Percentiles rank a stretch among this genome's conserved stretches.
phyloP scores from a whole-genome alignment of 768 basidiomycete genomes.

The Mycena chlorophos region DNA sequence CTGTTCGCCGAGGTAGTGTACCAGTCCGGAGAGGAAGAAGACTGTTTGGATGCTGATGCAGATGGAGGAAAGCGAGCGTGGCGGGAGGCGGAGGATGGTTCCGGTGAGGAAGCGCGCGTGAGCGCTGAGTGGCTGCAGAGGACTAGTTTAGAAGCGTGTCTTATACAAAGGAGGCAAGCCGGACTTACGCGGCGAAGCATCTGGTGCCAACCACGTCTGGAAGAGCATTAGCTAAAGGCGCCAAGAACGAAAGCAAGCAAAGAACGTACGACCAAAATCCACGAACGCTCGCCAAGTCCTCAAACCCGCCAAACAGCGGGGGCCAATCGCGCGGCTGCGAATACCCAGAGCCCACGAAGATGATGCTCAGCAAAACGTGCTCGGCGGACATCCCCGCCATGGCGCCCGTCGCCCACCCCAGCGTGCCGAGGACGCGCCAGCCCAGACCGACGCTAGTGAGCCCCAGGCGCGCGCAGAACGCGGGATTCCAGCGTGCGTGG shows the following conservation, averaged over 20 bases:
- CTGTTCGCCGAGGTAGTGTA: slow-evolving; percentile 13
- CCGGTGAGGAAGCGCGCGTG: not conserved
- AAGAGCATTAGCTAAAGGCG: not conserved
- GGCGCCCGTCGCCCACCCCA: slow-evolving; percentile 1
- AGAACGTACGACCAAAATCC: slow-evolving; percentile 19
- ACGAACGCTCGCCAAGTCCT: slow-evolving; percentile 10
- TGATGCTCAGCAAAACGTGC: slow-evolving; percentile 3
- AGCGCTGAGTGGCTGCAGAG: not conserved
- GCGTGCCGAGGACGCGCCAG: slow-evolving; percentile 10
- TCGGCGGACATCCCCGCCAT: not conserved
- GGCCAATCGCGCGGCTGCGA: slow-evolving; percentile 15
- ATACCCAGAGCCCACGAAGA: slow-evolving; percentile 3
- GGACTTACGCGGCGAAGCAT: slow-evolving; percentile 11
- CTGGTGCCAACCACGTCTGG: slow-evolving; percentile 19
- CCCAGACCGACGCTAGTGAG: slow-evolving; percentile 3
- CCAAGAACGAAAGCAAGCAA: not conserved
- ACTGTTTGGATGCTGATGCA: not conserved
- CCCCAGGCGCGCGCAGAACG: not conserved
- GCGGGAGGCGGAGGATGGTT: slow-evolving; percentile 2
- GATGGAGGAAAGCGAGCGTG: not conserved
- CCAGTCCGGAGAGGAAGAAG: slow-evolving; percentile 15
- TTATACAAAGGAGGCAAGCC: too few species aligned
- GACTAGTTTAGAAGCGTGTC: too few species aligned
- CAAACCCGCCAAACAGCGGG: slow-evolving; percentile 10
- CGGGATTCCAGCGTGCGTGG: slow-evolving; percentile 18